phyloP scores from a whole-genome alignment of 768 basidiomycete species.

The Suillus spraguei region DNA sequence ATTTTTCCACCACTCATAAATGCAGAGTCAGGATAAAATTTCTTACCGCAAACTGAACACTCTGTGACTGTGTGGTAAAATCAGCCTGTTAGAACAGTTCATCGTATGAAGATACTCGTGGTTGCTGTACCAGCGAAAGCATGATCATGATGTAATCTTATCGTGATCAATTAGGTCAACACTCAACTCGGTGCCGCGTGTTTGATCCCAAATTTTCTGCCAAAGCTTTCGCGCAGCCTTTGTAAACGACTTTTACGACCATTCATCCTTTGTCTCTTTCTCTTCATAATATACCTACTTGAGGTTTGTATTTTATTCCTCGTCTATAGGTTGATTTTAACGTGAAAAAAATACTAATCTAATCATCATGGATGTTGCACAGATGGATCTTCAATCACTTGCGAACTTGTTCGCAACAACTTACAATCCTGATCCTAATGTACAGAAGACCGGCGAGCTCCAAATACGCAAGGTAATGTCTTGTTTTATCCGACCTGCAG shows the following conservation, averaged over 20 bases:
- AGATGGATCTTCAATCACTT: conserved; percentile 76
- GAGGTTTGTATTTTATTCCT: conserved; percentile 1
- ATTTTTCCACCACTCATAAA: neutral
- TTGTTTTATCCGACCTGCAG: neutral
- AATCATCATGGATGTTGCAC: conserved; percentile 5
- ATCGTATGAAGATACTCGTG: neutral
- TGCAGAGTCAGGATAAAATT: neutral
- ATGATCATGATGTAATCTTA: conserved; percentile 2
- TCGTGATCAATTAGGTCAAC: conserved; percentile 2
- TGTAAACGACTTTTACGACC: conserved; percentile 21
- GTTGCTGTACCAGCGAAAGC: neutral
- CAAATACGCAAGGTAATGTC: conserved; percentile 77
- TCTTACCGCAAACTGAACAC: neutral
- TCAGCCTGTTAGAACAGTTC: neutral
- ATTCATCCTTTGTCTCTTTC: conserved; percentile 5
- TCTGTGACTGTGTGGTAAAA: neutral
- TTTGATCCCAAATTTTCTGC: conserved; percentile 14
- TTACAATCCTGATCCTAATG: conserved; percentile 82
- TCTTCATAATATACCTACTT: conserved; percentile 6
- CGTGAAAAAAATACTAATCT: neutral
- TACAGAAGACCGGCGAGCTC: conserved; percentile 82
- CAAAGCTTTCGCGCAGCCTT: conserved; percentile 14
- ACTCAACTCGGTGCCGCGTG: conserved; percentile 3
- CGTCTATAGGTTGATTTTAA: neutral
- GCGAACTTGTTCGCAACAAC: conserved; percentile 81